Percentiles rank a stretch among this genome's conserved stretches.
These are phyloP conservation scores for Filosporella fistucella DNA, from an alignment of 495 filamentous ascomycete genomes.

Conservation along the genomic window DNA sequence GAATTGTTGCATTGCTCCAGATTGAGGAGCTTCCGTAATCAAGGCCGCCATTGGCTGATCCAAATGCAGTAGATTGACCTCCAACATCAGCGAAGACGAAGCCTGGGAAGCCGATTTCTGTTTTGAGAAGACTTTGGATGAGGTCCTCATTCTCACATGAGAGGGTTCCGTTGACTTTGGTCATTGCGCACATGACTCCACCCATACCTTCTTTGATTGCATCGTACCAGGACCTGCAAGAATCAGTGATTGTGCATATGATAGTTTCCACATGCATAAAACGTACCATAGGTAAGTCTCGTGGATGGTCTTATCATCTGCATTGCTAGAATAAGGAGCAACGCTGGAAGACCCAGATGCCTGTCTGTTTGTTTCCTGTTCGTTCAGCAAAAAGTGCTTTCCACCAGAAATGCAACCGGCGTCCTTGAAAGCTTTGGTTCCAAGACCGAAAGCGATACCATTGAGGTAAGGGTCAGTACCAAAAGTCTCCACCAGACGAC, in stretches of 20 bases:
- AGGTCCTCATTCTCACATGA: conserved; percentile 56
- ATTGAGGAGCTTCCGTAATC: conserved; percentile 78
- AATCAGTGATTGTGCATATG: neutral
- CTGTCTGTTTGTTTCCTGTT: conserved; percentile 59
- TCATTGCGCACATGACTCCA: conserved; percentile 45
- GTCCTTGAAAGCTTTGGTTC: conserved; percentile 41
- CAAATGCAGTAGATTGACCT: conserved; percentile 77
- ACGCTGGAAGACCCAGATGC: conserved; percentile 11
- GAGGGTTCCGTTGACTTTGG: conserved; percentile 1
- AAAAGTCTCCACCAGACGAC: conserved; percentile 52
- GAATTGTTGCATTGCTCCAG: conserved; percentile 47
- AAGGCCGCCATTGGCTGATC: conserved; percentile 70
- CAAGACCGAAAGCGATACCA: conserved; percentile 38
- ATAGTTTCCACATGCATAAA: neutral
- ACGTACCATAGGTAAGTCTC: conserved; percentile 60
- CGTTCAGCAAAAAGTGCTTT: conserved; percentile 59
- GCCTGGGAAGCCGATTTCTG: conserved; percentile 62
- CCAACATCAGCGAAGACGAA: conserved; percentile 74
- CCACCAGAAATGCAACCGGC: conserved; percentile 48
- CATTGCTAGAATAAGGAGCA: conserved; percentile 49
- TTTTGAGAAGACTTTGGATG: conserved; percentile 58
- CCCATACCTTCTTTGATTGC: conserved; percentile 77
- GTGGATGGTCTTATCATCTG: conserved; percentile 63
- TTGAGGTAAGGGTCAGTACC: conserved; percentile 46
- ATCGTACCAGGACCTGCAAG: conserved; percentile 36